A percentile compares a stretch with the other conserved stretches of the same genome.
phyloP scores from a whole-genome alignment of 352 stramenopile genomes.

The Phytophthora pluvialis region DNA sequence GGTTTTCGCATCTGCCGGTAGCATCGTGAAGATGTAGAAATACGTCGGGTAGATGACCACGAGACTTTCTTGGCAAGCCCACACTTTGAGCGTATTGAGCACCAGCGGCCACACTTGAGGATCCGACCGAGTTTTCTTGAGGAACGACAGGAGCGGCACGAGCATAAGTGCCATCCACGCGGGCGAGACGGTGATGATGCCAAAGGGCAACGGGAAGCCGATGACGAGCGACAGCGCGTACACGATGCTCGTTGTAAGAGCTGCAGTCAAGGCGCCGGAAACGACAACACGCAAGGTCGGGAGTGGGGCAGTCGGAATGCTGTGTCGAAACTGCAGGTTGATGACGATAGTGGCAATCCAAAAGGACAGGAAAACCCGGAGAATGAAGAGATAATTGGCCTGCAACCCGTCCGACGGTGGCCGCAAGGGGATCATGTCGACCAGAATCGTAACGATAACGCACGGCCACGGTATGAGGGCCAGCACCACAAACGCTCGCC shows the following conservation, averaged over 20 bases:
- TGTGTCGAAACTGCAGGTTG: constrained; percentile 29
- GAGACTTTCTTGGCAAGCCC: constrained; percentile 19
- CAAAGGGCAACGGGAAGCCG: constrained; percentile 47
- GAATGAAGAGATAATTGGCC: constrained; percentile 1
- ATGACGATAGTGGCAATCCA: constrained; percentile 31
- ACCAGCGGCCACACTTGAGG: constrained; percentile 16
- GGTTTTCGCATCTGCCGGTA: constrained; percentile 12
- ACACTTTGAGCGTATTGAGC: constrained; percentile 23
- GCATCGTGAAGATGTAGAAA: constrained; percentile 35
- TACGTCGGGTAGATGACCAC: constrained; percentile 41
- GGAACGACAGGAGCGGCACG: constrained; percentile 5
- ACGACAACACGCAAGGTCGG: neutral
- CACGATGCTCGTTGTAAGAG: constrained; percentile 1
- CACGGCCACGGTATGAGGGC: constrained; percentile 1
- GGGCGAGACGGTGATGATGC: constrained; percentile 29
- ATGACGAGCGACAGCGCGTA: constrained; percentile 24
- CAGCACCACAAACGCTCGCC: constrained; percentile 10
- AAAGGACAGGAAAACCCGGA: constrained; percentile 16
- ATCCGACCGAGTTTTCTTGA: constrained; percentile 17
- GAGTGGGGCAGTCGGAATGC: constrained; percentile 26
- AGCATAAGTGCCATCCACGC: constrained; percentile 20
- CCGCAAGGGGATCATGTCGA: neutral
- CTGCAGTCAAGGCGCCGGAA: constrained; percentile 10
- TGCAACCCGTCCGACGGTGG: neutral
- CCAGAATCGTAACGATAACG: neutral